Conservation (phyloP, 192 early-diverging fungal species). For the Globomyces pollinis-pini region DNA sequence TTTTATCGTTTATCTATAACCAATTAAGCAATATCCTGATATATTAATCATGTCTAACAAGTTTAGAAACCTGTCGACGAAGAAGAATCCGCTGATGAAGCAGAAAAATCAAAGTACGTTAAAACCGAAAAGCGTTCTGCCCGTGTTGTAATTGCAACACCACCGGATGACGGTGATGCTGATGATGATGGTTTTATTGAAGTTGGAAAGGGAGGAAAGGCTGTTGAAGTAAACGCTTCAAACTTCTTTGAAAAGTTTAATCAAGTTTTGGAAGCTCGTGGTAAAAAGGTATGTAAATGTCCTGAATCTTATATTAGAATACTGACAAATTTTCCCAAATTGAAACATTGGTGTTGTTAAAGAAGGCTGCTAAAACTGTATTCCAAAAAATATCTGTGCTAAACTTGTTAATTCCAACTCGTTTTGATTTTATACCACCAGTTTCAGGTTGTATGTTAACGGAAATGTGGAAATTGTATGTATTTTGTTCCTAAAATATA, state of each 20-base stretch:
- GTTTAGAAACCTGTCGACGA: conserved; percentile 47
- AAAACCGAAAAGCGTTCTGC: conserved; percentile 15
- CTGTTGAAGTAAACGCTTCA: conserved; percentile 54
- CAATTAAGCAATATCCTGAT: neutral
- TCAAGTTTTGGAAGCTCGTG: conserved; percentile 73
- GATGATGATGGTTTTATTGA: conserved; percentile 38
- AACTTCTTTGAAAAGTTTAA: conserved; percentile 77
- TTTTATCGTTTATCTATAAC: conserved; percentile 13
- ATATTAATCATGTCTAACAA: too few species aligned
- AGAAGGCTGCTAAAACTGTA: conserved; percentile 53
- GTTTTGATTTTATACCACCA: conserved; percentile 71
- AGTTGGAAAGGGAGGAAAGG: conserved; percentile 45
- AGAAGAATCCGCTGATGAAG: conserved; percentile 41
- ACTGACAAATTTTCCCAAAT: conserved; percentile 80
- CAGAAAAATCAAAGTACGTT: neutral
- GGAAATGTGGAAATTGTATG: conserved; percentile 77
- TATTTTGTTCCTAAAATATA: conserved; percentile 26
- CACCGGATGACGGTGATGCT: neutral
- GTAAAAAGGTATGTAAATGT: conserved; percentile 70
- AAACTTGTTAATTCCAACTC: conserved; percentile 76
- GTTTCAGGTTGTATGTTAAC: conserved; percentile 63
- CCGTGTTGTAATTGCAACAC: neutral
- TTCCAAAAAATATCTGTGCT: conserved; percentile 80
- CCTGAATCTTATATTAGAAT: conserved; percentile 40
- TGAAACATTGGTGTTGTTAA: conserved; percentile 54